phyloP scores from a whole-genome alignment of 108 stramenopile genomes.

The Skeletonema tropicum region DNA sequence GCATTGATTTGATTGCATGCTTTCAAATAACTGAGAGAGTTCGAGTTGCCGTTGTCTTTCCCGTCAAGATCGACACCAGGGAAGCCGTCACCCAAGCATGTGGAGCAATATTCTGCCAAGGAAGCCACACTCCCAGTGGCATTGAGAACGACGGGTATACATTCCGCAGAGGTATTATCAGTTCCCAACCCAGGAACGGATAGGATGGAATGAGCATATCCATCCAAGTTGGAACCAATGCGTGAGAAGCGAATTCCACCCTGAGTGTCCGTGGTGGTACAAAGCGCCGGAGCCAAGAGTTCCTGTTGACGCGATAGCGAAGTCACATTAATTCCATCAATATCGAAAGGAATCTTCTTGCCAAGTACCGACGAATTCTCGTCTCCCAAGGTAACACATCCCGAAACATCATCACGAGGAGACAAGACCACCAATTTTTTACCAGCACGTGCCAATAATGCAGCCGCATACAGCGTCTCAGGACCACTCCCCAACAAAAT shows the following conservation, averaged over 20 bases:
- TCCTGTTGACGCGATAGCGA: conserved; percentile 62
- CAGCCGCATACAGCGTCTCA: conserved; percentile 69
- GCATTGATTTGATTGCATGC: conserved; percentile 70
- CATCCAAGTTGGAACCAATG: conserved; percentile 71
- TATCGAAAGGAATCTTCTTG: conserved; percentile 74
- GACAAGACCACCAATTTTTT: conserved; percentile 72
- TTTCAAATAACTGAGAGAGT: conserved; percentile 60
- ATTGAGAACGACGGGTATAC: conserved; percentile 63
- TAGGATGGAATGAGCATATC: conserved; percentile 78
- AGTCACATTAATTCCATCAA: conserved; percentile 56
- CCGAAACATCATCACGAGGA: conserved; percentile 72
- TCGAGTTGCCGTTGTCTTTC: conserved; percentile 54
- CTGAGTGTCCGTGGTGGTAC: conserved; percentile 69
- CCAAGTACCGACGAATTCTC: conserved; percentile 19
- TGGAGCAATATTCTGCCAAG: conserved; percentile 74
- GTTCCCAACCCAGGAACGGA: conserved; percentile 83
- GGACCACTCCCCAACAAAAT: conserved; percentile 83
- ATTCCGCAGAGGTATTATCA: conserved; percentile 31
- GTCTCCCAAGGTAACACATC: conserved; percentile 53
- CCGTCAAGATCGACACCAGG: conserved; percentile 57
- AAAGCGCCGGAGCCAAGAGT: conserved; percentile 79
- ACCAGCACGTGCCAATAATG: conserved; percentile 82
- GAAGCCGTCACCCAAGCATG: conserved; percentile 76
- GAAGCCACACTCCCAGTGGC: conserved; percentile 46
- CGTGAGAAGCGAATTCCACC: conserved; percentile 87